Conservation (phyloP, 164 flowering plant species). For the Cinnamomum chago region DNA sequence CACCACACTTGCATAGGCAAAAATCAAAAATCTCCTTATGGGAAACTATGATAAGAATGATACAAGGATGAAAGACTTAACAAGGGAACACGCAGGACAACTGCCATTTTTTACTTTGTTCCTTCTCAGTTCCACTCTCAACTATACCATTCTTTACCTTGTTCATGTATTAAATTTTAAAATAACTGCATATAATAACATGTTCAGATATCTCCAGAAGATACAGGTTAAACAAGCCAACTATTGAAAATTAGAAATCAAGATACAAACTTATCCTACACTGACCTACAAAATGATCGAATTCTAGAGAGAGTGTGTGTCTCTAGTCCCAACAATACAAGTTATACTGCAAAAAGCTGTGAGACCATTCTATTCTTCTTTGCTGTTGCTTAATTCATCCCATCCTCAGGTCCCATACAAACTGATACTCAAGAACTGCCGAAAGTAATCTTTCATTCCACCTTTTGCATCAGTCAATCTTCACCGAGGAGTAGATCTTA, state of each 20-base stretch:
- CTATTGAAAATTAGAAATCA: not conserved
- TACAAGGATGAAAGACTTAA: no score
- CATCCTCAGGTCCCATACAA: not conserved
- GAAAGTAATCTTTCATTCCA: not conserved
- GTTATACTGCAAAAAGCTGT: not conserved
- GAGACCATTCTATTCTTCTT: not conserved
- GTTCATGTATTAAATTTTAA: no score
- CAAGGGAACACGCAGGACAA: no score
- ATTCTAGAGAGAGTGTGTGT: not conserved
- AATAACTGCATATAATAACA: no score
- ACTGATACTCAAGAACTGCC: not conserved
- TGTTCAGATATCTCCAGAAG: no score
- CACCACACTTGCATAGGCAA: no score
- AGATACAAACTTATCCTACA: not conserved
- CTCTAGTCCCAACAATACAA: not conserved
- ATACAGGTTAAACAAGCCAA: no score
- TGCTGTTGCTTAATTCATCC: not conserved
- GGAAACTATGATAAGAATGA: no score
- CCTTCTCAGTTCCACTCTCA: no score
- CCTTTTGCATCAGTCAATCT: not conserved
- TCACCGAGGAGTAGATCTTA: conserved; percentile 26
- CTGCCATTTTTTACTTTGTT: no score
- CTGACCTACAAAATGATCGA: not conserved
- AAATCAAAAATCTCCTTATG: no score
- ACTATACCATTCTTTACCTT: no score